Evolutionary conservation across 1,284 basidiomycete species (phyloP).

Genomic region (Puccinia triticina): DNA sequence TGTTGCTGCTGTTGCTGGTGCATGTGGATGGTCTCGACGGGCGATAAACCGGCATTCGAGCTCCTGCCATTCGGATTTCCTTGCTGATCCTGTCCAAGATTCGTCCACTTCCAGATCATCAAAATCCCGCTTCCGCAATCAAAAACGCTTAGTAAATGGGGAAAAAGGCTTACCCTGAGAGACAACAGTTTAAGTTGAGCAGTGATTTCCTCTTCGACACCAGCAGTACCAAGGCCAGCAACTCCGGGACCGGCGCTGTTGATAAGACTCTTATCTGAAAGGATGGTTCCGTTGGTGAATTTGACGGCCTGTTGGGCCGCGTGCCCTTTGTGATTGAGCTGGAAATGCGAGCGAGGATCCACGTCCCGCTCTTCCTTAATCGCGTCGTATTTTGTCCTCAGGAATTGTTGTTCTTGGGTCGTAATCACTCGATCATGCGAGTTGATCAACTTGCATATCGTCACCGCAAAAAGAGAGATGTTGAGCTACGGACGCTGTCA

Average conservation of each 20-base stretch:
- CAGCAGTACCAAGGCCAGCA: background rate
- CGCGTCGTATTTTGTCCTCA: slow-evolving; percentile 39
- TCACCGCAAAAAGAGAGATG: background rate
- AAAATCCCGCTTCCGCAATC: background rate
- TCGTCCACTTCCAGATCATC: background rate
- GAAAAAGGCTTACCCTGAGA: slow-evolving; percentile 14
- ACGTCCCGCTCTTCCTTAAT: slow-evolving; percentile 39
- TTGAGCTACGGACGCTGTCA: too few species aligned
- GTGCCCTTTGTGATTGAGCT: slow-evolving; percentile 33
- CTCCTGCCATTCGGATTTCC: slow-evolving; percentile 9
- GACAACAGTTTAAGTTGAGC: slow-evolving; percentile 26
- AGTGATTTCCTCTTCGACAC: slow-evolving; percentile 44
- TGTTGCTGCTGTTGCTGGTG: slow-evolving; percentile 46
- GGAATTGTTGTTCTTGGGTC: slow-evolving; percentile 39
- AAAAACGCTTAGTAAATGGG: too few species aligned
- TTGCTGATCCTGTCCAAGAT: slow-evolving; percentile 8
- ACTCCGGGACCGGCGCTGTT: background rate
- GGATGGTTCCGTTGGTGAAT: slow-evolving; percentile 23
- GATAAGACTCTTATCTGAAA: slow-evolving; percentile 23
- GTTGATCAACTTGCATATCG: slow-evolving; percentile 4
- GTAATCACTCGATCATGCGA: slow-evolving; percentile 43
- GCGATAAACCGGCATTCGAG: slow-evolving; percentile 22
- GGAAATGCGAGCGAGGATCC: slow-evolving; percentile 48
- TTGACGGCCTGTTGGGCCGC: slow-evolving; percentile 36
- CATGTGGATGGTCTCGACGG: slow-evolving; percentile 35